These are phyloP conservation scores for Aspergillus haitiensis DNA, from an alignment of 495 filamentous ascomycete genomes.

Conservation along the genomic window DNA sequence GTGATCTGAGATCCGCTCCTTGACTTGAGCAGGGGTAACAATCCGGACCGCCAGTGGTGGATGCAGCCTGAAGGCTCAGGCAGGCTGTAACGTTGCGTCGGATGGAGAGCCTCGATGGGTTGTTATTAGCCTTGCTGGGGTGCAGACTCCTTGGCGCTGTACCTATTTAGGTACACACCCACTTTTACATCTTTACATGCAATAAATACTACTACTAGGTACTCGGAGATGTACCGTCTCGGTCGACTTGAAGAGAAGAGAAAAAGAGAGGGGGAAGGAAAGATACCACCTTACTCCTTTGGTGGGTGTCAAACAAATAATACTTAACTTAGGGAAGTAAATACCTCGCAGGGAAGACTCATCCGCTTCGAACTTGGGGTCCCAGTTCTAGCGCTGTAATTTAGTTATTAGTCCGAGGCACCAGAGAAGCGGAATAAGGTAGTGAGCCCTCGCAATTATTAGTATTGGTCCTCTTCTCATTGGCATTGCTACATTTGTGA, in stretches of 20 bases:
- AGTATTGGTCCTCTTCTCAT: conserved; percentile 9
- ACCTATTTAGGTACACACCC: no score
- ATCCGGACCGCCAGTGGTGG: background rate
- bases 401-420: no score
- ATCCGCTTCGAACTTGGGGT: no score
- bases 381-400: no score
- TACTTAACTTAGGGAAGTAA: background rate
- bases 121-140: background rate
- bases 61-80: background rate
- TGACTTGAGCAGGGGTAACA: background rate
- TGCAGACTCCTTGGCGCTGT: background rate
- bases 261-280: no score
- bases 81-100: background rate
- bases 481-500: background rate
- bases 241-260: no score
- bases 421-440: no score
- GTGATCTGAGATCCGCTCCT: background rate
- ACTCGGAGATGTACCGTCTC: no score
- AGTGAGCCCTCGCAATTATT: background rate
- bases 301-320: no score
- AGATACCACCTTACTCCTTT: no score
- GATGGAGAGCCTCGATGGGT: background rate
- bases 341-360: background rate
- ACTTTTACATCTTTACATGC: no score
- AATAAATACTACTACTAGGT: no score